Evolutionary conservation across 2,329 filamentous ascomycete genomes (phyloP).

Genomic region (Phaeosphaeria sp.): DNA sequence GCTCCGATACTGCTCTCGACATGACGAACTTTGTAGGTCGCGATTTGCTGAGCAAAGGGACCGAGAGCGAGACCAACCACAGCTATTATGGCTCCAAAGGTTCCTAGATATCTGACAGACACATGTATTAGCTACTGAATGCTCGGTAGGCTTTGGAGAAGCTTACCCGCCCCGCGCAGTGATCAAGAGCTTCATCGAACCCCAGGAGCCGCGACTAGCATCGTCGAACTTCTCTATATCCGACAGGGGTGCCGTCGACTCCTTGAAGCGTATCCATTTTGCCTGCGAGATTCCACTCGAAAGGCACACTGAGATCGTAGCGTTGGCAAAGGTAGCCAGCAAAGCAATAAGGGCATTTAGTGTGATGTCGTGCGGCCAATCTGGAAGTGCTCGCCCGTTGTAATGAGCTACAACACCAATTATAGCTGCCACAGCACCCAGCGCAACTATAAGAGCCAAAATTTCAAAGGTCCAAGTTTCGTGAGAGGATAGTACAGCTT

Average conservation of each 20-base stretch:
- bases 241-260: constrained; percentile 9
- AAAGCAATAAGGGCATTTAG: constrained; percentile 20
- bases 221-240: constrained; percentile 20
- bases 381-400: constrained; percentile 18
- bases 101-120: constrained; percentile 11
- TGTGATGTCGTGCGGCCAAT: constrained; percentile 20
- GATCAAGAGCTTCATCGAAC: constrained; percentile 11
- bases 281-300: constrained; percentile 20
- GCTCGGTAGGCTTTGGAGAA: not conserved
- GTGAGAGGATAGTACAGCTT: constrained; percentile 6
- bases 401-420: constrained; percentile 15
- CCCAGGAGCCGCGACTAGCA: constrained; percentile 20
- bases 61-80: constrained; percentile 16
- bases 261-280: constrained; percentile 19
- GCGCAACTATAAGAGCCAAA: constrained; percentile 10
- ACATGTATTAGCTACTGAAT: not conserved
- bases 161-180: constrained; percentile 15
- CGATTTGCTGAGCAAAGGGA: constrained; percentile 19
- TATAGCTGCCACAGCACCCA: constrained; percentile 14
- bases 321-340: constrained; percentile 18
- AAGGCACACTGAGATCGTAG: constrained; percentile 16
- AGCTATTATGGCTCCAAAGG: constrained; percentile 17
- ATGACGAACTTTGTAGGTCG: constrained; percentile 15
- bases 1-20: constrained; percentile 18
- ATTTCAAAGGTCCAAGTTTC: constrained; percentile 17